These are phyloP conservation scores for Chytriomyces sp. DNA, from an alignment of 192 early-diverging fungal genomes.

Conservation along the genomic window DNA sequence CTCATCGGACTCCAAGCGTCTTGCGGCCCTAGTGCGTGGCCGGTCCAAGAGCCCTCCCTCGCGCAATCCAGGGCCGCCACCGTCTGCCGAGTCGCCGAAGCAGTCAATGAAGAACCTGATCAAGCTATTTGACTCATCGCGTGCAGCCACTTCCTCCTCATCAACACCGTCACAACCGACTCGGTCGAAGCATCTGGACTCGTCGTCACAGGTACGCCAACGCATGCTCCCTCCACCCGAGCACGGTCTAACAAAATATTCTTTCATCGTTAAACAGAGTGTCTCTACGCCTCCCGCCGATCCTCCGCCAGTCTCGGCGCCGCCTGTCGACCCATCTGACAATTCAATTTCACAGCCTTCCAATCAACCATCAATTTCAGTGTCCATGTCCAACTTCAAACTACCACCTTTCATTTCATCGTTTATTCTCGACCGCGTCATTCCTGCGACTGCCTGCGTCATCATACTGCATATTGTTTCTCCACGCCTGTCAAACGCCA, in stretches of 20 bases:
- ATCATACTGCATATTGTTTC: conserved; percentile 27
- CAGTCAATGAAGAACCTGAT: neutral
- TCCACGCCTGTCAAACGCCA: conserved; percentile 2
- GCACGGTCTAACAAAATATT: too few relatives aligned
- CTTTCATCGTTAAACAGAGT: too few relatives aligned
- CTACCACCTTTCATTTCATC: neutral
- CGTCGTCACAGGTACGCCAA: too few relatives aligned
- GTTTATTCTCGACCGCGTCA: neutral
- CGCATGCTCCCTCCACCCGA: too few relatives aligned
- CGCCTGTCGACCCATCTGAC: neutral
- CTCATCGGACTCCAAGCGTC: neutral
- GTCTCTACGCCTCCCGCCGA: neutral
- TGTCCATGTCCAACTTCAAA: neutral
- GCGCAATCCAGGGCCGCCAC: neutral
- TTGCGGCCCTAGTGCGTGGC: neutral
- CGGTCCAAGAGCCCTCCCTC: neutral
- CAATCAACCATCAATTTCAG: neutral
- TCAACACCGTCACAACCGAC: neutral
- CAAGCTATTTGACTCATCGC: neutral
- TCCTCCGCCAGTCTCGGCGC: neutral
- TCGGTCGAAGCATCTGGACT: neutral
- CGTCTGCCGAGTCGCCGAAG: neutral
- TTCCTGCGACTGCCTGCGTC: conserved; percentile 11
- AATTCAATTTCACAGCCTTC: neutral
- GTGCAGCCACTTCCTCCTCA: neutral